A percentile compares a stretch with the other conserved stretches of the same genome.
Conservation (phyloP, 1,284 basidiomycete species). For the Xerocomus tenax region DNA sequence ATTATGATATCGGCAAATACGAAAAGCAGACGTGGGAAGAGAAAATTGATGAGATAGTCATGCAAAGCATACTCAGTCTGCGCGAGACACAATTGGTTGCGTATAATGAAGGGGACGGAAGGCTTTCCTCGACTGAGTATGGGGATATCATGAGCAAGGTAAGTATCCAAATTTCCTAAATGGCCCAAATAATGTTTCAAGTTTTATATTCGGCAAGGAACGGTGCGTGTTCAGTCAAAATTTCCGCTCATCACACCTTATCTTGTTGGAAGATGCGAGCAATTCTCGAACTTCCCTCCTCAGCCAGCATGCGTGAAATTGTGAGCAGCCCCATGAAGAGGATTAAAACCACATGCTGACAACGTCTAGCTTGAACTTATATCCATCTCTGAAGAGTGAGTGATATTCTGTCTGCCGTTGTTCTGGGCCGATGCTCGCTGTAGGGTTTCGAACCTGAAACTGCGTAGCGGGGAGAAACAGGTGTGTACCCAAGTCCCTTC, state of each 20-base stretch:
- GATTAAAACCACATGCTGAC: conserved; percentile 1
- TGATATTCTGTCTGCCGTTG: not conserved
- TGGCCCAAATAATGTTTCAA: conserved; percentile 21
- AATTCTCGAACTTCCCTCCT: conserved; percentile 52
- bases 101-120: conserved; percentile 32
- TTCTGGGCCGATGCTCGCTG: conserved; percentile 3
- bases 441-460: conserved; percentile 57
- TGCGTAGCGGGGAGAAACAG: conserved; percentile 63
- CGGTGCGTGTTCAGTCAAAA: conserved; percentile 34
- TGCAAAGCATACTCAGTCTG: conserved; percentile 54
- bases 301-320: conserved; percentile 51
- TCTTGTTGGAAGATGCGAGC: conserved; percentile 48
- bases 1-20: conserved; percentile 61
- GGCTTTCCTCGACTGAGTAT: conserved; percentile 56
- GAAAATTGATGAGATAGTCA: conserved; percentile 62
- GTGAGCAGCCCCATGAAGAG: conserved; percentile 35
- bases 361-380: conserved; percentile 53
- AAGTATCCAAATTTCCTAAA: conserved; percentile 5
- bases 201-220: conserved; percentile 68
- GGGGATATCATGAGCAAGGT: conserved; percentile 83
- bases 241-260: not conserved
- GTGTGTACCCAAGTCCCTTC: conserved; percentile 30
- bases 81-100: conserved; percentile 52
- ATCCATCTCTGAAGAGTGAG: conserved; percentile 60
- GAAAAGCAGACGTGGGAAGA: conserved; percentile 60